Evolutionary conservation across 2,329 filamentous ascomycete genomes (phyloP).

Genomic region (Phyllosticta paracitricarpa): DNA sequence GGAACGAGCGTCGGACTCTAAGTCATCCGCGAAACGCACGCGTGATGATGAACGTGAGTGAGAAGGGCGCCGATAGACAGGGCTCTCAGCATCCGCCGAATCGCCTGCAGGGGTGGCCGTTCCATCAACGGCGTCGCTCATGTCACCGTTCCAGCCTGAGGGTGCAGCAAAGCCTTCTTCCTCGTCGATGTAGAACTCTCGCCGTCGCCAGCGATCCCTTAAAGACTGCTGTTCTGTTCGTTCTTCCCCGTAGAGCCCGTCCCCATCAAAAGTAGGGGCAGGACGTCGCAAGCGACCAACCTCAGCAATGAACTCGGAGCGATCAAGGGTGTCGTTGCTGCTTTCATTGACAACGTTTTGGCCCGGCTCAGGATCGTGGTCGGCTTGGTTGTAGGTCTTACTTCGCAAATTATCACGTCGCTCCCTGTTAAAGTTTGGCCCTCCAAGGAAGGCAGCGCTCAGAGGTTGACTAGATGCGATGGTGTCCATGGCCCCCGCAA

Average conservation of each 20-base stretch:
- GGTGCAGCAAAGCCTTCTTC: conserved; percentile 55
- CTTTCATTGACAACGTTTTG: conserved; percentile 17
- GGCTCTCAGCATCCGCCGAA: not conserved
- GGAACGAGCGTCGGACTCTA: conserved; percentile 59
- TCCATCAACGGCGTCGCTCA: not conserved
- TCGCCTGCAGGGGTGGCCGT: conserved; percentile 31
- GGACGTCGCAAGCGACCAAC: conserved; percentile 34
- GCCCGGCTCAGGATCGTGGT: conserved; percentile 17
- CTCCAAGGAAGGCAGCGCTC: conserved; percentile 26
- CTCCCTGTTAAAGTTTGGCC: conserved; percentile 2
- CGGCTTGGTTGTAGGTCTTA: conserved; percentile 25
- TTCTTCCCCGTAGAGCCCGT: not conserved
- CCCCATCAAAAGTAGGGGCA: not conserved
- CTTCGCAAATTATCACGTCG: conserved; percentile 9
- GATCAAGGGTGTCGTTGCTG: conserved; percentile 16
- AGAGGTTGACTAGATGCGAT: conserved; percentile 37
- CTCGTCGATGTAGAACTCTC: conserved; percentile 75
- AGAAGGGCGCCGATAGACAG: not conserved
- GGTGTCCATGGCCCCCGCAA: conserved; percentile 35
- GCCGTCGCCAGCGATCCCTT: conserved; percentile 65
- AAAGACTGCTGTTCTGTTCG: conserved; percentile 19
- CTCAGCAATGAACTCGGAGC: conserved; percentile 14
- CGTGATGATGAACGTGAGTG: conserved; percentile 66
- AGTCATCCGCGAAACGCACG: conserved; percentile 65
- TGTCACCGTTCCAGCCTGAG: not conserved